Percentiles rank a stretch among this genome's conserved stretches.
These are phyloP conservation scores for Darksidea phi DNA, from an alignment of 495 filamentous ascomycete species.

Conservation along the genomic window DNA sequence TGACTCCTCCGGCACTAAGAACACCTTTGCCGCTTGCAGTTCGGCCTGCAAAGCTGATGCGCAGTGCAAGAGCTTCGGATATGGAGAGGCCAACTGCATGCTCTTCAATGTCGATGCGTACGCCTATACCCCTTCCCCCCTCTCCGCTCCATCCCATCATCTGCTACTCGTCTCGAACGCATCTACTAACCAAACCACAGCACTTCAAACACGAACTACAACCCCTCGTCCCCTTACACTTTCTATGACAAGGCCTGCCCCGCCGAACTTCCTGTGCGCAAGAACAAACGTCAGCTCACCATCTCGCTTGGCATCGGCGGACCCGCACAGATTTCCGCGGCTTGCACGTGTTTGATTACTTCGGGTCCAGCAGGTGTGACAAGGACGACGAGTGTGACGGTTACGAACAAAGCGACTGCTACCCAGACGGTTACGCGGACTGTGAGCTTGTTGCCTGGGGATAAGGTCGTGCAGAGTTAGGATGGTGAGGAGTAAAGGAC, in stretches of 20 bases:
- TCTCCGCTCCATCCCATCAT: not conserved
- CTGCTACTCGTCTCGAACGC: no score
- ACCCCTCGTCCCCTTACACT: constrained; percentile 34
- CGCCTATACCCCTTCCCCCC: not conserved
- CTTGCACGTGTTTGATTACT: constrained; percentile 31
- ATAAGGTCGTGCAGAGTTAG: no score
- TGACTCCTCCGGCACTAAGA: constrained; percentile 33
- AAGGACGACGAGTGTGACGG: constrained; percentile 8
- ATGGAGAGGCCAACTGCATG: constrained; percentile 34
- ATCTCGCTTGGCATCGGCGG: constrained; percentile 22
- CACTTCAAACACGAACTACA: constrained; percentile 28
- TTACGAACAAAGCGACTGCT: constrained; percentile 20
- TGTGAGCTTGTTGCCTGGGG: constrained; percentile 18
- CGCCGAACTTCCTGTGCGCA: constrained; percentile 23
- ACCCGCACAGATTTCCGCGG: constrained; percentile 7
- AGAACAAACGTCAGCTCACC: constrained; percentile 25
- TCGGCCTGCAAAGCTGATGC: constrained; percentile 30
- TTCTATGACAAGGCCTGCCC: constrained; percentile 29
- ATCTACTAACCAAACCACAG: constrained; percentile 5
- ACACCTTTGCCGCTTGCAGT: constrained; percentile 26
- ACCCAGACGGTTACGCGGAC: constrained; percentile 30
- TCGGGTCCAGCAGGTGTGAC: constrained; percentile 8
- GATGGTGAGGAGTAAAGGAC: no score
- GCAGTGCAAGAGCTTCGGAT: constrained; percentile 31
- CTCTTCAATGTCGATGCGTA: constrained; percentile 30